These are phyloP conservation scores for Cyamopsis tetragonoloba DNA, from an alignment of 306 rosid genomes.

Conservation along the genomic window DNA sequence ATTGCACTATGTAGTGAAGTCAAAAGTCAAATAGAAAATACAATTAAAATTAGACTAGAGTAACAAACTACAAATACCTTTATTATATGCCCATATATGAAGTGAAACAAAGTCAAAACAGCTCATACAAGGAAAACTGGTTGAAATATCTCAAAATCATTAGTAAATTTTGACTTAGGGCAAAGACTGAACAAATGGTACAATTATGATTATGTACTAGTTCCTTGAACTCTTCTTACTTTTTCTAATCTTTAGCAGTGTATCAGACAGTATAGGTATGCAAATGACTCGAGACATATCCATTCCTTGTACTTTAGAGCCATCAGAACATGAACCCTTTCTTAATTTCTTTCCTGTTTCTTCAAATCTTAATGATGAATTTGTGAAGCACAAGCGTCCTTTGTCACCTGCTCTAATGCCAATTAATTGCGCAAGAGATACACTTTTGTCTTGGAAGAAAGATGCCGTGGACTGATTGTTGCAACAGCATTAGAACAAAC, in stretches of 20 bases:
- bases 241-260: slow-evolving; percentile 34
- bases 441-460: slow-evolving; percentile 73
- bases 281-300: slow-evolving; percentile 42
- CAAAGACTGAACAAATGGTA: neutral
- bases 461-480: slow-evolving; percentile 68
- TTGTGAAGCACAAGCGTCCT: slow-evolving; percentile 43
- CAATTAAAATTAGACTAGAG: neutral
- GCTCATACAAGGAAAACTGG: neutral
- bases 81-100: neutral
- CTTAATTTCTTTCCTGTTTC: slow-evolving; percentile 28
- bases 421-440: slow-evolving; percentile 67
- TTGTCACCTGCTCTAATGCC: slow-evolving; percentile 49
- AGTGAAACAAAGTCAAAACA: neutral
- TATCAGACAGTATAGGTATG: slow-evolving; percentile 43
- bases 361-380: slow-evolving; percentile 33
- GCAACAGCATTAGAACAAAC: slow-evolving; percentile 19
- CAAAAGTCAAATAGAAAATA: neutral
- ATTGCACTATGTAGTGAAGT: neutral
- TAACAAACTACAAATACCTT: neutral
- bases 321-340: slow-evolving; percentile 30
- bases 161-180: neutral
- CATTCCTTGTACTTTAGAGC: slow-evolving; percentile 24
- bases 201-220: slow-evolving; percentile 1
- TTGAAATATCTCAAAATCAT: neutral
- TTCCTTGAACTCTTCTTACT: slow-evolving; percentile 47